Percentiles rank a stretch among this genome's conserved stretches.
Conservation (phyloP, 1,284 basidiomycete genomes). For the Pascua guehoae region DNA sequence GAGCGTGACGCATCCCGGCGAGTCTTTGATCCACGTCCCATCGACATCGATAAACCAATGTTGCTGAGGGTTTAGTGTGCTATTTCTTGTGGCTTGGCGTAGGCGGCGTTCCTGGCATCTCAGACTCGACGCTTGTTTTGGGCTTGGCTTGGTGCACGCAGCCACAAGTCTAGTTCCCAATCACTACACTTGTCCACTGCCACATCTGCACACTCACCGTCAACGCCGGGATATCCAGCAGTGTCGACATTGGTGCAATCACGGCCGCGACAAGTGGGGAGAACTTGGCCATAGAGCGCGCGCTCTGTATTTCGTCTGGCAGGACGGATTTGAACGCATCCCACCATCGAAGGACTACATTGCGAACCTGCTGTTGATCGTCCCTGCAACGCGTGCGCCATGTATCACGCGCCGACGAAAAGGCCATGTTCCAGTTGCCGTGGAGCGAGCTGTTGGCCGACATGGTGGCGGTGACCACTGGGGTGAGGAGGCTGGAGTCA, state of each 20-base stretch:
- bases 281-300: constrained; percentile 26
- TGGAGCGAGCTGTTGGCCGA: too few relatives aligned
- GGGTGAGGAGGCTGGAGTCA: too few relatives aligned
- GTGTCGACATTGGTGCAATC: constrained; percentile 48
- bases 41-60: constrained; percentile 42
- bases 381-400: too few relatives aligned
- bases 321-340: not conserved
- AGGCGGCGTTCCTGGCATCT: not conserved
- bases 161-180: too few relatives aligned
- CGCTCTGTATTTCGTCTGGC: not conserved
- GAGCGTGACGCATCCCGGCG: constrained; percentile 41
- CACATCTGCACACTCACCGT: constrained; percentile 28
- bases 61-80: constrained; percentile 26
- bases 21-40: constrained; percentile 36
- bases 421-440: too few relatives aligned
- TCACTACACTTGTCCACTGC: too few relatives aligned
- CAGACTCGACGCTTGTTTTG: too few relatives aligned
- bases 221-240: constrained; percentile 52
- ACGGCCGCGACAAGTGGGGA: constrained; percentile 49
- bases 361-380: too few relatives aligned
- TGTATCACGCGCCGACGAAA: too few relatives aligned
- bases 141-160: too few relatives aligned
- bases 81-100: not conserved
- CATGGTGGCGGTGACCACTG: too few relatives aligned
- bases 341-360: not conserved